phyloP scores from a whole-genome alignment of 1,284 basidiomycete genomes.

The Tylopilus orsonianus region DNA sequence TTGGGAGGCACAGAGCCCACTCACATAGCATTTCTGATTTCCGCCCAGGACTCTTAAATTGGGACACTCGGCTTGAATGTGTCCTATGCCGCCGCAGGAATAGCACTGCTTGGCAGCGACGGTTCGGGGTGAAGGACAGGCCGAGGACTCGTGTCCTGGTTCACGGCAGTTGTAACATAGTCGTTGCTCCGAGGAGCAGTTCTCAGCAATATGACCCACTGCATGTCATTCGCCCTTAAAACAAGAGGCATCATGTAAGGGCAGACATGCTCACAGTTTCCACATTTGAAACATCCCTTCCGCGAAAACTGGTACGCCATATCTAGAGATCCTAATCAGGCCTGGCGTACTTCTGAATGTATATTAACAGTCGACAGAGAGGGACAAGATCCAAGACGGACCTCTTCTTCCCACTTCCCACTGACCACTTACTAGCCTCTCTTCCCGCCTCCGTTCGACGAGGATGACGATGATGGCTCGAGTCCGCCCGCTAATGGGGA shows the following conservation, averaged over 20 bases:
- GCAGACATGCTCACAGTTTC: constrained; percentile 60
- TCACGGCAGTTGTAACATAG: constrained; percentile 92
- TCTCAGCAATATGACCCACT: constrained; percentile 92
- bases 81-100: constrained; percentile 74
- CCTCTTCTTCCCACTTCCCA: constrained; percentile 47
- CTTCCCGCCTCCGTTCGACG: constrained; percentile 43
- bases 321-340: constrained; percentile 33
- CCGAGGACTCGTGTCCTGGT: constrained; percentile 86
- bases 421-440: constrained; percentile 44
- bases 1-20: constrained; percentile 28
- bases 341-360: constrained; percentile 23
- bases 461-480: constrained; percentile 39
- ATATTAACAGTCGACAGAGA: constrained; percentile 12
- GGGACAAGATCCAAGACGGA: constrained; percentile 15
- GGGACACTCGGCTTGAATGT: constrained; percentile 84
- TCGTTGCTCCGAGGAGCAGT: constrained; percentile 81
- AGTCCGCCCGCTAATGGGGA: constrained; percentile 24
- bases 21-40: constrained; percentile 83
- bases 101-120: constrained; percentile 57
- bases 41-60: constrained; percentile 66
- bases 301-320: constrained; percentile 80
- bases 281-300: constrained; percentile 87
- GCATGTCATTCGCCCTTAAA: constrained; percentile 19
- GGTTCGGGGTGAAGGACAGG: constrained; percentile 82
- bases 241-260: constrained; percentile 19